Evolutionary conservation across 2,329 filamentous ascomycete species (phyloP), one percentile per base, ranked within the genome.

Genomic region (Colletotrichum sp.): DNA sequence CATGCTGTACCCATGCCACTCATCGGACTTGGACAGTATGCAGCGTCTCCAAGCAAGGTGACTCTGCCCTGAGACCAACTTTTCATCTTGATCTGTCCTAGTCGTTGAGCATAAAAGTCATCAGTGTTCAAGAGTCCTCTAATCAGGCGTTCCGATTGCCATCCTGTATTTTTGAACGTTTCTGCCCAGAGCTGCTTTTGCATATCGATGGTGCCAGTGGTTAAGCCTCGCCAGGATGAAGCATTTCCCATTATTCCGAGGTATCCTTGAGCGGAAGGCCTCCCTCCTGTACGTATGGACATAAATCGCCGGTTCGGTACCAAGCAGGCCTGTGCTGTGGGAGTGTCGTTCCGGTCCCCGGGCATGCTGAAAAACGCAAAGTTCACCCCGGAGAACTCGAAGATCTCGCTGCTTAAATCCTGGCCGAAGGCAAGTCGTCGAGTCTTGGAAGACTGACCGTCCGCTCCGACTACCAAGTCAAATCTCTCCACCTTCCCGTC

Each of bases 21-120:
- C 6, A 68, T 68, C 13, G 88, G 85, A 1, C 86, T 85, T 0
- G 89, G 88, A 34, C 86, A 88, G 79, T 87, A 89, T 0, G 82
- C 90, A 2, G 91, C 89, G 76, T 93, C 91, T 0, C 90, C 91
- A 0, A 92, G 67, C 1, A 91, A 82, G 2, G 84, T 86, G 4
- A 91, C 85, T 1, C 89, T 86, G 0, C 88, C 87, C 0, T 80
- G 80, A 2, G 82, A 86, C 88, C 86, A 90, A 4, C 76, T 77
- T 1, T 84, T 79, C 70, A 88, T 76, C 69, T 85, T 86, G 55
- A 92, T 86, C 52, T 88, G 85, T 0, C 83, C 88, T 16, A 90
- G 76, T 5, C 83, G 81, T 13, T 86, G 80, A 69, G 83, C 84
- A 81, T 90, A 90, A 77, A 90, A 89, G 77, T 89, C 86, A 3